phyloP scores from a whole-genome alignment of 768 basidiomycete species.

The Ephemerocybe angulata region DNA sequence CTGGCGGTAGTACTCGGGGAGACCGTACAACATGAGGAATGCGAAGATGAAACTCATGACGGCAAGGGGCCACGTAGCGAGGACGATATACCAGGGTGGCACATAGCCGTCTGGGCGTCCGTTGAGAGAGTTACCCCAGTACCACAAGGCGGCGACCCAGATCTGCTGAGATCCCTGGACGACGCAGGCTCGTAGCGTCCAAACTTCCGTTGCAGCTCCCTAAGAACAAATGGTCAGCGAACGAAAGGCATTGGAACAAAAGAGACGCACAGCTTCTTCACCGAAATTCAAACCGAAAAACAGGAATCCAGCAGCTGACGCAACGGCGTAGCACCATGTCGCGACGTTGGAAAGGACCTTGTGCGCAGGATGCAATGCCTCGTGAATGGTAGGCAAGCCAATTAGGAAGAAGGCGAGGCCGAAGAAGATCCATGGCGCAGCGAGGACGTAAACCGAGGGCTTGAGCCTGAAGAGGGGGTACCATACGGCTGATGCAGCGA shows the following conservation, averaged over 20 bases:
- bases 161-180: conserved; percentile 95
- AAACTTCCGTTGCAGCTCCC: conserved; percentile 93
- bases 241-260: conserved; percentile 2
- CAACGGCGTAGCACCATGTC: conserved; percentile 88
- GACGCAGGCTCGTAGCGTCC: conserved; percentile 86
- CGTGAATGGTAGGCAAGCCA: conserved; percentile 74
- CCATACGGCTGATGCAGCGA: conserved; percentile 84
- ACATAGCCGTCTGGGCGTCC: conserved; percentile 44
- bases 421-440: conserved; percentile 89
- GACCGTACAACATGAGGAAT: conserved; percentile 79
- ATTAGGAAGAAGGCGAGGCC: conserved; percentile 89
- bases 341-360: conserved; percentile 70
- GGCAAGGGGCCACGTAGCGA: conserved; percentile 79
- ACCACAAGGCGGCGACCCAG: conserved; percentile 95
- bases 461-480: conserved; percentile 84
- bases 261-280: conserved; percentile 78
- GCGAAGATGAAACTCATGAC: conserved; percentile 72
- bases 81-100: conserved; percentile 82
- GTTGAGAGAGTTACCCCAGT: conserved; percentile 86
- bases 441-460: conserved; percentile 84
- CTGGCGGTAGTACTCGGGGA: conserved; percentile 90
- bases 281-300: conserved; percentile 97
- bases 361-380: conserved; percentile 57
- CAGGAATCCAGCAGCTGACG: conserved; percentile 88
- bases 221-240: conserved; percentile 26